Evolutionary conservation across 345 rosid genomes (phyloP).

Genomic region (Streptanthus diversifolius): DNA sequence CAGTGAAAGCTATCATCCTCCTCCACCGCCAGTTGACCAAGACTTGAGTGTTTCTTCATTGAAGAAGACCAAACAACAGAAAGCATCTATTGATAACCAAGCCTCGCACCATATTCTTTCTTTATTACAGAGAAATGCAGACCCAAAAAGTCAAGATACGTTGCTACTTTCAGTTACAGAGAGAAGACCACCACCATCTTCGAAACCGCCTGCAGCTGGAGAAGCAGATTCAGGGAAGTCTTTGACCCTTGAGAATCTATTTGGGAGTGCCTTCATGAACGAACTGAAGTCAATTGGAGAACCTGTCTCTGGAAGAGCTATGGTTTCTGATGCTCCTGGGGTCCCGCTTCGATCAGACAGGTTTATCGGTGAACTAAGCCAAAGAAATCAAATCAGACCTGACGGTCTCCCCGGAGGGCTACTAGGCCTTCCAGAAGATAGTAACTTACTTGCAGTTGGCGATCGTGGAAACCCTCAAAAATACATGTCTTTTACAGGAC

Average conservation of each 20-base stretch:
- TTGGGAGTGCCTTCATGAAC: conserved; percentile 93
- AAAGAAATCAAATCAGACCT: conserved; percentile 45
- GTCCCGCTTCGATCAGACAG: conserved; percentile 38
- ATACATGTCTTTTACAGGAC: conserved; percentile 33
- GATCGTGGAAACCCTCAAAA: conserved; percentile 38
- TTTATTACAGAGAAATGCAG: conserved; percentile 58
- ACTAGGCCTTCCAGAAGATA: conserved; percentile 39
- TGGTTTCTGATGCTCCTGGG: conserved; percentile 42
- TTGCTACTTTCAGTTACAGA: conserved; percentile 35
- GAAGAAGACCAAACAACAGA: conserved; percentile 42
- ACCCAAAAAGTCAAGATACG: conserved; percentile 32
- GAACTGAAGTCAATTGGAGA: conserved; percentile 79
- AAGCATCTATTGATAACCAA: conserved; percentile 45
- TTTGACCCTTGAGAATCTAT: conserved; percentile 87
- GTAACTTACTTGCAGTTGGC: conserved; percentile 41
- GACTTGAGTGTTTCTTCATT: conserved; percentile 36
- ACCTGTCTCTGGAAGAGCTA: conserved; percentile 44
- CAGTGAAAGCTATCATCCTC: conserved; percentile 40
- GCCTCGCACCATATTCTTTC: conserved; percentile 94
- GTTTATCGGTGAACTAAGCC: conserved; percentile 30
- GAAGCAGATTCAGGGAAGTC: conserved; percentile 48
- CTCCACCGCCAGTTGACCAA: conserved; percentile 36
- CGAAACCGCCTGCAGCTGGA: conserved; percentile 32
- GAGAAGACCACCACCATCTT: conserved; percentile 21
- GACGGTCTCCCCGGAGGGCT: conserved; percentile 47